Evolutionary conservation across 768 basidiomycete genomes (phyloP).

Genomic region (Tephrocybe sp.): DNA sequence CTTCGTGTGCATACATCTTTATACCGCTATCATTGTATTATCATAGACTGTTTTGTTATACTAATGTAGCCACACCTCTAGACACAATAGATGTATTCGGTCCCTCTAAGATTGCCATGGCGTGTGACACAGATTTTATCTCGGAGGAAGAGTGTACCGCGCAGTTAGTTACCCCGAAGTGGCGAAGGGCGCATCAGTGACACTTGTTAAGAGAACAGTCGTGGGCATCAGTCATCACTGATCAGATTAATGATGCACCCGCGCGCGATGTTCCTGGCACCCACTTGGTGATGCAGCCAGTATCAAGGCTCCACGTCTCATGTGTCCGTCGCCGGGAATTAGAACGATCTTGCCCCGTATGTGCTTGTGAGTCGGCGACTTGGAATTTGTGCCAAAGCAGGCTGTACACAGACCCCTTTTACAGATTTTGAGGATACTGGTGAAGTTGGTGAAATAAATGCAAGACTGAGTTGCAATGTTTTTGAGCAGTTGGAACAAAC

Average conservation of each 20-base stretch:
- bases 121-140: slow-evolving; percentile 1
- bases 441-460: too few species aligned
- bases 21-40: slow-evolving; percentile 10
- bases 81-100: slow-evolving; percentile 6
- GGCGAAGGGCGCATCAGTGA: slow-evolving; percentile 4
- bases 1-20: slow-evolving; percentile 12
- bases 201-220: not conserved
- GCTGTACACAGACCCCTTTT: too few species aligned
- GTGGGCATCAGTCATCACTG: slow-evolving; percentile 12
- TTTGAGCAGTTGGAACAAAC: too few species aligned
- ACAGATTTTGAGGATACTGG: too few species aligned
- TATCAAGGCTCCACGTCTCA: not conserved
- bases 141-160: not conserved
- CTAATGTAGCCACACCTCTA: slow-evolving; percentile 5
- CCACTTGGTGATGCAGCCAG: not conserved
- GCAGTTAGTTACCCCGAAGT: not conserved
- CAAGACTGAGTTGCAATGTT: too few species aligned
- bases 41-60: not conserved
- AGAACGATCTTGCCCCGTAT: too few species aligned
- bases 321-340: too few species aligned
- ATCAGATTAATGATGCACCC: slow-evolving; percentile 13
- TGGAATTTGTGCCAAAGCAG: too few species aligned
- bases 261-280: slow-evolving; percentile 6
- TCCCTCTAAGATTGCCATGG: not conserved
- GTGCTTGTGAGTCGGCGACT: too few species aligned